Percentiles rank a stretch among this genome's conserved stretches.
Evolutionary conservation across 495 filamentous ascomycete genomes (phyloP).

Genomic region (Podospora pseudopauciseta): DNA sequence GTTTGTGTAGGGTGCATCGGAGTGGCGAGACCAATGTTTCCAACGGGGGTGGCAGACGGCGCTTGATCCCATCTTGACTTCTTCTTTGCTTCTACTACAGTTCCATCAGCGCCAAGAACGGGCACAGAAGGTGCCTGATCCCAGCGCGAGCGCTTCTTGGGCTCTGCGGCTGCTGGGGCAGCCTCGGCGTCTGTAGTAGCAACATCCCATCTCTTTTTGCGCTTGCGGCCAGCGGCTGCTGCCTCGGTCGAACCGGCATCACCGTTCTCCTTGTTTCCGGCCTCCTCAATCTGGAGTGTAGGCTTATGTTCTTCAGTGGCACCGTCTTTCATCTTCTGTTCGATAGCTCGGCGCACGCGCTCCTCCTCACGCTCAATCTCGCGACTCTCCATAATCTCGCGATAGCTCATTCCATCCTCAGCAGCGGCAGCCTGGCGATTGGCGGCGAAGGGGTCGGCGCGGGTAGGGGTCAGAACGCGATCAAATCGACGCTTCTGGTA

Average conservation of each 20-base stretch:
- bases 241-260: conserved; percentile 65
- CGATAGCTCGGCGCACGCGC: conserved; percentile 74
- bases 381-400: conserved; percentile 84
- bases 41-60: conserved; percentile 78
- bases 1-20: conserved; percentile 79
- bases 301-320: conserved; percentile 62
- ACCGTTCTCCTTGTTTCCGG: conserved; percentile 64
- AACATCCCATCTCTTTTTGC: conserved; percentile 94
- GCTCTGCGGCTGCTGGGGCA: conserved; percentile 42
- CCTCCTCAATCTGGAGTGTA: conserved; percentile 56
- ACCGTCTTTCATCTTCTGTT: conserved; percentile 57
- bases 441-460: conserved; percentile 82
- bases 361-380: conserved; percentile 95
- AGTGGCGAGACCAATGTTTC: conserved; percentile 75
- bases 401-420: conserved; percentile 66
- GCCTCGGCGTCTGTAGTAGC: conserved; percentile 49
- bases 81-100: conserved; percentile 58
- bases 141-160: conserved; percentile 82
- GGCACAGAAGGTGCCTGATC: conserved; percentile 73
- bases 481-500: conserved; percentile 95
- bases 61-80: conserved; percentile 86
- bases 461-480: conserved; percentile 80
- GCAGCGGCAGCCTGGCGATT: conserved; percentile 65
- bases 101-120: conserved; percentile 46
- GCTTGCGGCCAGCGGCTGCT: conserved; percentile 59